Base-by-base conservation (phyloP, 306 rosid genomes). In the Quercus rubra region DNA sequence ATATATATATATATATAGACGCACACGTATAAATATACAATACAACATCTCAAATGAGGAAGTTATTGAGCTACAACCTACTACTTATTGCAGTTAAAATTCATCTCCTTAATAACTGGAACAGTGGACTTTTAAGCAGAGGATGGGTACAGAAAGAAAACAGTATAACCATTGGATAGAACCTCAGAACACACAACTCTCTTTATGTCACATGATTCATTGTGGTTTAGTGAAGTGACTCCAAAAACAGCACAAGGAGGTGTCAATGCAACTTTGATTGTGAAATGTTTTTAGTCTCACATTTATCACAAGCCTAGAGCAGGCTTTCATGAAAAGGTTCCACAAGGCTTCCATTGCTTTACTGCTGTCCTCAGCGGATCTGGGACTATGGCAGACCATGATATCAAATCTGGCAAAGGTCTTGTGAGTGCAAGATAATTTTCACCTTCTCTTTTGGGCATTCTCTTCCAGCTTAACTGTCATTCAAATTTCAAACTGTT, bases 391-490 rank as follows among this genome's bases (percentile, higher is more conserved):
- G 43, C 43, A 35, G 9, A 35, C 43, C 43, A 35, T 35, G 43
- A 35, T 0, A 35, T 35, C 43, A 35, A 64, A 75, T 94, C 91
- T 33, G 97, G 97, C 61, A 87, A 86, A 54, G 95, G 85, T 79
- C 97, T 97, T 1, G 98, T 93, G 58, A 95, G 74, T 80, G 97
- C 97, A 85, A 93, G 89, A 78, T 84, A 89, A 84, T 91, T 95
- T 77, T 70, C 94, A 74, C 99, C 98, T 30, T 58, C 73, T 79
- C 68, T 84, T 71, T 78, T 86, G 12, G 87, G 81, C 92, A 92
- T 43, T 81, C 83, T 91, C 90, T 95, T 93, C 99, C 96, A 95
- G 86, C 85, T 86, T 64, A 92, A n/a, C 99, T 92, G 92, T 54
- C 73, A 82, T 62, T 69, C 78, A 80, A 79, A 76, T 83, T 64